Evolutionary conservation across 148 eudicot genomes (phyloP), one percentile per base, ranked within the genome.

Genomic region (Chenopodium suecicum): DNA sequence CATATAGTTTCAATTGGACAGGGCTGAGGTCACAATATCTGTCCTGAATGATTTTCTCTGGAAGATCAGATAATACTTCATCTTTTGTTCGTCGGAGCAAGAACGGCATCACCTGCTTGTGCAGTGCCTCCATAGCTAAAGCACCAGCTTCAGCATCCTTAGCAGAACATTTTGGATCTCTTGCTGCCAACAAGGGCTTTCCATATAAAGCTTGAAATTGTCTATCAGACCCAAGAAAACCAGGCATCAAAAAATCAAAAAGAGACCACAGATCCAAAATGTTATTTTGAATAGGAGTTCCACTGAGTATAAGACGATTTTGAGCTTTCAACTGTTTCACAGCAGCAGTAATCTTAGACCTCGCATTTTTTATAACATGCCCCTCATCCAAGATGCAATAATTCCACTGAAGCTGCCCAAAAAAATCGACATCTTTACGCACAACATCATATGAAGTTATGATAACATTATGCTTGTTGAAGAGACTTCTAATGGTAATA

Each of bases 71-170:
- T 82, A 97, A 84, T 64, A 97, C 99, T 88, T 97, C 96, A 74
- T 91, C 95, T 90, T 97, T 97, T 60, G 99, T 97, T 77, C 99
- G 90, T 63, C 99, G 88, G 52, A 97, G 94, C 74, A 97, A 94
- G 84, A 97, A 97, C 60, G 99, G 99, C 99, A 97, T 97, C 75
- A 94, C 99, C 91, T 97, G 99, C 89, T 97, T 97, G 87, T 97
- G 99, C 91, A 97, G 84, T 78, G 99, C 99, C 88, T 97, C 99
- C 99, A 97, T 97, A 69, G 98, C 99, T 75, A 97, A 88, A 48
- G 86, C 91, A 66, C 99, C 99, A 47, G 91, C 99, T 88, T 97
- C 99, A 81, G 99, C 97, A 90, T 94, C 99, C 87, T 91, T 97
- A 80, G 98, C 97, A 74, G 99, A 92, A 83, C 99, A 91, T 87